Evolutionary conservation across 2,329 filamentous ascomycete species (phyloP), one percentile per base, ranked within the genome.

Genomic region (Akanthomyces muscarius): DNA sequence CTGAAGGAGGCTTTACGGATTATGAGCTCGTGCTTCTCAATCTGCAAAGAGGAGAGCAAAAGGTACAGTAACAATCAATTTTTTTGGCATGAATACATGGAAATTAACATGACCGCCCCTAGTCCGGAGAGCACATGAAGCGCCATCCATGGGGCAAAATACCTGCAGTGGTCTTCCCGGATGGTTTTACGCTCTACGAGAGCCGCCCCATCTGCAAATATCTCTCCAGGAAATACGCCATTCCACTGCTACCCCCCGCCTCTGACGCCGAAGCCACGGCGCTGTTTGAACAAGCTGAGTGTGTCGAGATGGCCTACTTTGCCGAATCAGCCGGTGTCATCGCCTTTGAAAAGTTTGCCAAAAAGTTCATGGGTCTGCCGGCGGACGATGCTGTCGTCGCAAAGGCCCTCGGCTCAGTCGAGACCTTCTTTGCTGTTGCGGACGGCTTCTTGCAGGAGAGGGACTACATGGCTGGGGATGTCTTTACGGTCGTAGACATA

Each of bases 181-280:
- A 74, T 4, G 76, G 76, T 0, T 79, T 80, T 68, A 78, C 72
- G 56, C 73, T 81, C 61, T 78, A 78, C 67, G 78, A 81, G 69
- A 79, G 76, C 67, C 78, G 78, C 42, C 74, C 76, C 57, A 81
- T 81, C 67, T 79, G 75, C 76, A 77, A 77, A 69, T 79, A 80
- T 68, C 74, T 81, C 63, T 70, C 77, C 13, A 75, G 30, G 38
- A 80, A 78, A 66, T 81, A 80, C 71, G 75, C 71, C n/a, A 76
- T 80, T 64, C 75, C 75, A 57, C 75, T 80, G 58, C 69, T 80
- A 28, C 78, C 78, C 14, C 23, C 69, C 0, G 68, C 67, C 64
- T 73, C 76, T 36, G 75, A 80, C 66, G 8, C 70, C 65, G 73
- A 80, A 66, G 77, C 76, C 48, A 55, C 68, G 51, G 78, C 78